Evolutionary conservation across 768 basidiomycete genomes (phyloP), one percentile per base, ranked within the genome.

Genomic region (Crucibulum laeve): DNA sequence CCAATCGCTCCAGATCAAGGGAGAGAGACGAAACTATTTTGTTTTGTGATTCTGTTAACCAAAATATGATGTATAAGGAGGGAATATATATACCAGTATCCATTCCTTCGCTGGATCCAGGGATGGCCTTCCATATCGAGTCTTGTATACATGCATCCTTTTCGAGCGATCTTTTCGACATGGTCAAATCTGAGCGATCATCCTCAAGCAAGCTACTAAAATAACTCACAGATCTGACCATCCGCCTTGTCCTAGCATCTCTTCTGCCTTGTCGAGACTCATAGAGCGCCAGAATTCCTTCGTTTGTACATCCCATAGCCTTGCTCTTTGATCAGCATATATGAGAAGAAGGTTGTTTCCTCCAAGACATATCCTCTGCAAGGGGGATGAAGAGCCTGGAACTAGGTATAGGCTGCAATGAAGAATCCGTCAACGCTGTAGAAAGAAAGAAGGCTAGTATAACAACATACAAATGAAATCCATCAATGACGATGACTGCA

Each of bases 261-360:
- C 91, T 39, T 80, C 76, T 0, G 85, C 91, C 56, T 87, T 92
- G 32, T 84, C 84, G 5, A 70, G 51, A 4, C 73, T 73, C 76
- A 89, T 89, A 0, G 91, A 88, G 38, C 95, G 68, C 74, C 91
- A 78, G 52, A 98, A 85, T 53, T 96, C 93, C 44, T 76, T 76
- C 0, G 83, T 86, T 48, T 80, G 78, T 13, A 84, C 67, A 53
- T 97, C 90, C 92, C 96, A 99, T 2, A 94, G 63, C 32, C 96
- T 72, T 1, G 87, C 89, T 42, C 83, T 78, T 2, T 77, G 81
- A 48, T 88, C 82, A 2, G 69, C 69, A 60, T 97, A 97, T 1
- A 86, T 61, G 4, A 94, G 64, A 40, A 96, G 56, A 22, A 96
- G 60, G 45, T 89, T 83, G 42, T 84, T 76, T 13, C 74, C 81